Conservation (phyloP, 1,139 yeast species). For the Geotrichum australiense region DNA sequence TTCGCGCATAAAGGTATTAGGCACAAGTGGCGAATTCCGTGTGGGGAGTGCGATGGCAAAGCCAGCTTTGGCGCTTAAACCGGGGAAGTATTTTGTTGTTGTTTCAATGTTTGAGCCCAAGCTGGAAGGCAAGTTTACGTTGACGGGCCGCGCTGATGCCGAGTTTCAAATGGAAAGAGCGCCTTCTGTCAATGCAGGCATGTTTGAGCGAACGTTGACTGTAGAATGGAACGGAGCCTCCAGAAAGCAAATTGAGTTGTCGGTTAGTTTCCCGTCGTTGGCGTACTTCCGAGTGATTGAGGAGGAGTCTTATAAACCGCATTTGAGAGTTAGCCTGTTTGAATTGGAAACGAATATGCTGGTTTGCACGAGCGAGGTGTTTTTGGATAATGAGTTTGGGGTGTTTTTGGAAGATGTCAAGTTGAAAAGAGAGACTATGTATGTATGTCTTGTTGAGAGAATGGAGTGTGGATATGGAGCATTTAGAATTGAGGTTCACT, state of each 20-base stretch:
- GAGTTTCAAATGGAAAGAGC: constrained; percentile 21
- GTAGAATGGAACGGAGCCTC: constrained; percentile 22
- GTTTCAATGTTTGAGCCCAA: constrained; percentile 35
- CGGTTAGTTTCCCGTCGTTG: constrained; percentile 12
- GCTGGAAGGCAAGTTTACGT: constrained; percentile 22
- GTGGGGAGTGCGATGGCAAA: constrained; percentile 28
- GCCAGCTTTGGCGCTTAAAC: constrained; percentile 35
- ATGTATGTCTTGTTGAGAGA: constrained; percentile 25
- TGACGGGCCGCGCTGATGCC: constrained; percentile 18
- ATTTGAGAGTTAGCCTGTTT: constrained; percentile 30
- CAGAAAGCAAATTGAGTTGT: constrained; percentile 17
- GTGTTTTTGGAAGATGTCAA: constrained; percentile 35
- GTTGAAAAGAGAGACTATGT: constrained; percentile 16
- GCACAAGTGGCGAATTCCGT: constrained; percentile 34
- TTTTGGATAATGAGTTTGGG: constrained; percentile 43
- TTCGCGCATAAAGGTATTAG: constrained; percentile 30
- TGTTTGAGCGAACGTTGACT: constrained; percentile 22
- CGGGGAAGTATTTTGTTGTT: constrained; percentile 33
- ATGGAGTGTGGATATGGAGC: constrained; percentile 30
- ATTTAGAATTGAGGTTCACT: constrained; percentile 20
- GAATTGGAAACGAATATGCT: constrained; percentile 22
- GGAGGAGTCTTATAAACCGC: constrained; percentile 23
- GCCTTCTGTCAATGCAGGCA: constrained; percentile 23
- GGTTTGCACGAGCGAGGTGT: constrained; percentile 36
- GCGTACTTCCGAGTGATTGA: constrained; percentile 16